Percentiles rank a stretch among this genome's conserved stretches.
Conservation (phyloP, 805 yeast species). For the Wickerhamomyces queroliae region DNA sequence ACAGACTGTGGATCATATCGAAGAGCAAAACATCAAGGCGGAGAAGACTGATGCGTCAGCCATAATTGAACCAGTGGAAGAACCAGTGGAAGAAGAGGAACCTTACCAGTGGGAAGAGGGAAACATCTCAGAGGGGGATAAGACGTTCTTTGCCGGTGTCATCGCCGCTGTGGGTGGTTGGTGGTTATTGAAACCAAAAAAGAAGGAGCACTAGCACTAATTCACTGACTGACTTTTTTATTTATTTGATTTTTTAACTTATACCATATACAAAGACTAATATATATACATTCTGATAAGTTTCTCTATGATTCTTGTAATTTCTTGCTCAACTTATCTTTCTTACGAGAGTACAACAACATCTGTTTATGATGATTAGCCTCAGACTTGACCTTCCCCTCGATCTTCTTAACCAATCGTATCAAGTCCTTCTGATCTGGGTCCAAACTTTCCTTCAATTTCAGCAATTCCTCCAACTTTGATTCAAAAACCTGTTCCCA, state of each 20-base stretch:
- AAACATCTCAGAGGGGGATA: slow-evolving; percentile 19
- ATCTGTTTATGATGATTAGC: too few species aligned
- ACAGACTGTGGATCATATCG: slow-evolving; percentile 11
- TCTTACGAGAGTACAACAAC: too few species aligned
- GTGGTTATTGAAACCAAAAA: slow-evolving; percentile 21
- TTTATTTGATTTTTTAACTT: background rate
- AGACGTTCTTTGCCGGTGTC: slow-evolving; percentile 18
- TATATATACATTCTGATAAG: too few species aligned
- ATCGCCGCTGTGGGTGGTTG: slow-evolving; percentile 23
- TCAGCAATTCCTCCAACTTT: too few species aligned
- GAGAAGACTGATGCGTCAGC: slow-evolving; percentile 4
- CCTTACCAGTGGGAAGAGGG: slow-evolving; percentile 12
- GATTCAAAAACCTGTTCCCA: too few species aligned
- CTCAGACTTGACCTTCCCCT: too few species aligned
- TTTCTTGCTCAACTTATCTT: too few species aligned
- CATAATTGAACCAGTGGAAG: slow-evolving; percentile 4
- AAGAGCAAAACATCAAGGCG: slow-evolving; percentile 12
- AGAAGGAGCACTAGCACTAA: slow-evolving; percentile 3
- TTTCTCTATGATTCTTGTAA: too few species aligned
- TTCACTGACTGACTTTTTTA: background rate
- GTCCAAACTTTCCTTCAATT: too few species aligned
- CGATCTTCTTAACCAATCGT: too few species aligned
- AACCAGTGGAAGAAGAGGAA: slow-evolving; percentile 12
- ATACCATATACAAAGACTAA: background rate
- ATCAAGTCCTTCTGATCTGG: too few species aligned